Percentiles rank a stretch among this genome's conserved stretches.
Conservation (phyloP, 805 yeast genomes). For the Kockiozyma suomiensis region DNA sequence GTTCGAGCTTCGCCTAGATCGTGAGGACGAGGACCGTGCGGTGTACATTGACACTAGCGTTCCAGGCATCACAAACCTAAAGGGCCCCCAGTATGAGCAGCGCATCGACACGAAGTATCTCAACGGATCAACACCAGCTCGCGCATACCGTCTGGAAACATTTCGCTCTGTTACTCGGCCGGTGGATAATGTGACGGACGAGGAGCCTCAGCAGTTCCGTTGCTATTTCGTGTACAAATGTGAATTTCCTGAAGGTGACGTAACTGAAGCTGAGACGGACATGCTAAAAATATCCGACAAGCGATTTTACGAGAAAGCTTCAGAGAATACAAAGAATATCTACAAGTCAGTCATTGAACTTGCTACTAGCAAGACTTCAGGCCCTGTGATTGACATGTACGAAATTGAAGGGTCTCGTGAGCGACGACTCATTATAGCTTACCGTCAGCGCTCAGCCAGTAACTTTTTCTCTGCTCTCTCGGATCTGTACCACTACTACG, state of each 20-base stretch:
- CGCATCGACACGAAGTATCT: constrained; percentile 81
- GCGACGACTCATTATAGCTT: constrained; percentile 86
- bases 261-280: constrained; percentile 50
- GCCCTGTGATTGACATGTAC: constrained; percentile 84
- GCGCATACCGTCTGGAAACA: constrained; percentile 72
- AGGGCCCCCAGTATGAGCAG: constrained; percentile 37
- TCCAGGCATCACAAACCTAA: constrained; percentile 49
- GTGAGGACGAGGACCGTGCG: constrained; percentile 83
- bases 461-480: constrained; percentile 85
- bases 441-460: constrained; percentile 78
- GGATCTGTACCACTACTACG: constrained; percentile 85
- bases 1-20: constrained; percentile 73
- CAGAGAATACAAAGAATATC: constrained; percentile 74
- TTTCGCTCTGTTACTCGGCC: constrained; percentile 62
- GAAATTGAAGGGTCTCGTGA: constrained; percentile 80
- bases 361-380: constrained; percentile 58
- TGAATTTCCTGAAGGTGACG: constrained; percentile 47
- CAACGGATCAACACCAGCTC: constrained; percentile 42
- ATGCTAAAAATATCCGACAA: constrained; percentile 73
- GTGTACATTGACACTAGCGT: constrained; percentile 79
- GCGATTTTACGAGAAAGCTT: constrained; percentile 74
- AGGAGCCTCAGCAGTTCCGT: constrained; percentile 52
- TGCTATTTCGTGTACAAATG: constrained; percentile 86
- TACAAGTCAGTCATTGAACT: constrained; percentile 72
- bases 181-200: constrained; percentile 50